A percentile compares a stretch with the other conserved stretches of the same genome.
These are phyloP conservation scores for Blastomyces emzantsi DNA, from an alignment of 2,329 filamentous ascomycete species.

Conservation along the genomic window DNA sequence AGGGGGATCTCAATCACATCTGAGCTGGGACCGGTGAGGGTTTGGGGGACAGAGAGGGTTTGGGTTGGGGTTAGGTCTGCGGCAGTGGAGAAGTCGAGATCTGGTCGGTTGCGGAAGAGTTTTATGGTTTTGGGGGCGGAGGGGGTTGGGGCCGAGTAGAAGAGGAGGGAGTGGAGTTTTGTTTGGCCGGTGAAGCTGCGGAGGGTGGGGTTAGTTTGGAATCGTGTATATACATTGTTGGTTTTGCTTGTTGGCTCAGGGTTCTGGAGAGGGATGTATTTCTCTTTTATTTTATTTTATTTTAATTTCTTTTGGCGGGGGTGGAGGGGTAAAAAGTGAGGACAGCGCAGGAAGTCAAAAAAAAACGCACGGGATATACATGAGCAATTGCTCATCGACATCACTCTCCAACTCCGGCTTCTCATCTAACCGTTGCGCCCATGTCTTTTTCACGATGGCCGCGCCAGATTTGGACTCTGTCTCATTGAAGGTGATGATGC, in stretches of 20 bases:
- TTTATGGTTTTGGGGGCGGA: constrained; percentile 75
- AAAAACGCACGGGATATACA: constrained; percentile 81
- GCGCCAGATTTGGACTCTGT: constrained; percentile 57
- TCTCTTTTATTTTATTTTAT: too few species aligned
- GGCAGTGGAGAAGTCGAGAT: constrained; percentile 74
- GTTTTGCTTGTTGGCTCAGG: not conserved
- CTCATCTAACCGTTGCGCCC: constrained; percentile 64
- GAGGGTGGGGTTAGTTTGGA: not conserved
- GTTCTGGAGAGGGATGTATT: not conserved
- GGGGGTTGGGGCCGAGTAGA: constrained; percentile 64
- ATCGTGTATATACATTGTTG: not conserved
- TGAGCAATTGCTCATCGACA: constrained; percentile 85
- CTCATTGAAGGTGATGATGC: constrained; percentile 80
- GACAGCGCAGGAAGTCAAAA: constrained; percentile 7
- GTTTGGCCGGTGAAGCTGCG: constrained; percentile 82
- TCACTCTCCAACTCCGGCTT: constrained; percentile 75
- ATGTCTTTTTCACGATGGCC: constrained; percentile 79
- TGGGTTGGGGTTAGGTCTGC: constrained; percentile 64
- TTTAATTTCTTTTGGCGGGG: not conserved
- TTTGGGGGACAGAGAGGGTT: constrained; percentile 66
- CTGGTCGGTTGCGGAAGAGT: constrained; percentile 76
- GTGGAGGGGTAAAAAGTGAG: constrained; percentile 8
- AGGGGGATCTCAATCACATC: constrained; percentile 84
- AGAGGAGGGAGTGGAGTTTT: constrained; percentile 78
- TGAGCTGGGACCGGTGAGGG: constrained; percentile 39